phyloP scores from a whole-genome alignment of 2,329 filamentous ascomycete genomes.

The Cladophialophora immunda region DNA sequence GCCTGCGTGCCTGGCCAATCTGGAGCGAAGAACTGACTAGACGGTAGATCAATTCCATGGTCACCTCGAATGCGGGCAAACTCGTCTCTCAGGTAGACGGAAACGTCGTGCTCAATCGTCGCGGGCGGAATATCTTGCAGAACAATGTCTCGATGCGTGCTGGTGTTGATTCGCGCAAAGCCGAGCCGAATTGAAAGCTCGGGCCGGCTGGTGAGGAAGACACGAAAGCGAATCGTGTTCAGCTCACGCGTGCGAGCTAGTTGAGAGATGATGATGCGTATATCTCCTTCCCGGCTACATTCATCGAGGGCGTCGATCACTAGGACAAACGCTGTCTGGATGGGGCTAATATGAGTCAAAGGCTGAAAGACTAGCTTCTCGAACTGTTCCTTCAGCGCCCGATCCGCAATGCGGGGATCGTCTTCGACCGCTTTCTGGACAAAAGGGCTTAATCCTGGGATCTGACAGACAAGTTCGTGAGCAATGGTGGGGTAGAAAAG shows the following conservation, averaged over 20 bases:
- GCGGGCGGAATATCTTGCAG: slow-evolving; percentile 41
- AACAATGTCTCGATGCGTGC: slow-evolving; percentile 39
- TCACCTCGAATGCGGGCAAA: slow-evolving; percentile 19
- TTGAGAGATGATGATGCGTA: slow-evolving; percentile 39
- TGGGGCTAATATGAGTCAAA: slow-evolving; percentile 23
- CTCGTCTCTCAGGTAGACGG: slow-evolving; percentile 6
- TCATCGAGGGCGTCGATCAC: slow-evolving; percentile 46
- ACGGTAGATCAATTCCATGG: not conserved
- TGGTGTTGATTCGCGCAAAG: slow-evolving; percentile 37
- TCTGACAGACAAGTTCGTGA: slow-evolving; percentile 43
- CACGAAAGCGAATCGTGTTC: slow-evolving; percentile 37
- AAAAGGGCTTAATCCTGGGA: slow-evolving; percentile 43
- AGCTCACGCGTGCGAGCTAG: slow-evolving; percentile 31
- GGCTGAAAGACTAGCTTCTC: slow-evolving; percentile 42
- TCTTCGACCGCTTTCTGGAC: slow-evolving; percentile 39
- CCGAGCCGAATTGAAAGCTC: slow-evolving; percentile 42
- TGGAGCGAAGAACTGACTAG: slow-evolving; percentile 27
- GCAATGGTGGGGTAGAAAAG: slow-evolving; percentile 53
- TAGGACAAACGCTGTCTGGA: slow-evolving; percentile 27
- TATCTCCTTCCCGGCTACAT: slow-evolving; percentile 42
- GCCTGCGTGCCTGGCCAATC: slow-evolving; percentile 39
- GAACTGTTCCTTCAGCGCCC: slow-evolving; percentile 44
- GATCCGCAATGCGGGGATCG: slow-evolving; percentile 42
- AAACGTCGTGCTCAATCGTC: slow-evolving; percentile 35
- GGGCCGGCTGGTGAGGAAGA: slow-evolving; percentile 46